Conservation (phyloP, 208 protist genomes). For the Kentomonas sorsogonicus region DNA sequence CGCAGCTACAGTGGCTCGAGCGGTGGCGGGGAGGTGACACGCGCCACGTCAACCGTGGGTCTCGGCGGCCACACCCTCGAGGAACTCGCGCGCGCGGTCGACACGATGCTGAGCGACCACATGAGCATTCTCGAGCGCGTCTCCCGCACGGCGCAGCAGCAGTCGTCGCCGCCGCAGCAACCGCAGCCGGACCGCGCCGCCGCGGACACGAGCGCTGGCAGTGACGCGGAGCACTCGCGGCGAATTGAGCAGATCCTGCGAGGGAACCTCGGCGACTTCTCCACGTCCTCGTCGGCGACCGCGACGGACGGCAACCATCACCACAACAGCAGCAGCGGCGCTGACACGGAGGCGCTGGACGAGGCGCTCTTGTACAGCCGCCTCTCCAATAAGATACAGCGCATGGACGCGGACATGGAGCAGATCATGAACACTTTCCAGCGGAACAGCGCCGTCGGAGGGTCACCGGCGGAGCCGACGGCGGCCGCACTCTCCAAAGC, state of each 20-base stretch:
- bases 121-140: constrained; percentile 52
- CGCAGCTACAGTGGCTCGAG: too few species aligned
- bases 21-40: too few species aligned
- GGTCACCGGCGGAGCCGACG: too few species aligned
- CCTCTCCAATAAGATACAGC: constrained; percentile 34
- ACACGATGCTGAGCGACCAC: constrained; percentile 75
- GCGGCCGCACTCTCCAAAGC: too few species aligned
- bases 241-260: too few species aligned
- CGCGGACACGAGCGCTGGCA: not conserved
- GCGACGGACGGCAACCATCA: not conserved
- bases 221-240: too few species aligned
- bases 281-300: not conserved
- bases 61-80: constrained; percentile 22
- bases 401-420: constrained; percentile 43
- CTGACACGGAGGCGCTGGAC: constrained; percentile 32
- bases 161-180: too few species aligned
- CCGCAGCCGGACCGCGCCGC: not conserved
- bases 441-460: too few species aligned
- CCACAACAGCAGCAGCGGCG: not conserved
- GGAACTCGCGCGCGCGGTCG: constrained; percentile 36
- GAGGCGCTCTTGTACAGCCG: constrained; percentile 58
- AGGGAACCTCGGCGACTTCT: too few species aligned
- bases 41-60: too few species aligned
- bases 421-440: constrained; percentile 20
- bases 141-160: constrained; percentile 22